These are phyloP conservation scores for Alloteropsis semialata DNA, from an alignment of 176 grass and related monocot genomes.

Conservation along the genomic window DNA sequence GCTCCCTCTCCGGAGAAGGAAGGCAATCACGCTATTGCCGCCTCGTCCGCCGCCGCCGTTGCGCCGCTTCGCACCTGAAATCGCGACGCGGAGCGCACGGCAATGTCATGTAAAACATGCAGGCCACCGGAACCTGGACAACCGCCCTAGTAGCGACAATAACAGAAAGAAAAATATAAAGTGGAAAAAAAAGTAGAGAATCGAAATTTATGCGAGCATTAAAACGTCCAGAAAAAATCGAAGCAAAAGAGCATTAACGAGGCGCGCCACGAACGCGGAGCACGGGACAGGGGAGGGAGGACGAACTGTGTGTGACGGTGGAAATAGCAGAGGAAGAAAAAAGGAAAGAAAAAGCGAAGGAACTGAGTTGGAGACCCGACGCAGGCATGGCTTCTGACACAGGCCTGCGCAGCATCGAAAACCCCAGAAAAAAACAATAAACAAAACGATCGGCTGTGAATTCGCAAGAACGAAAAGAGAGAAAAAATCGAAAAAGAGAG, in stretches of 20 bases:
- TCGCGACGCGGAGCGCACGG: background rate
- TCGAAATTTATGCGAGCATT: background rate
- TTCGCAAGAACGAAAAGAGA: background rate
- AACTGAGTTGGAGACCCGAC: conserved; percentile 42
- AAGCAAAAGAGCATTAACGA: background rate
- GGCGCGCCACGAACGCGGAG: conserved; percentile 9
- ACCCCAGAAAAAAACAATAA: conserved; percentile 15
- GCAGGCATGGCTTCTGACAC: conserved; percentile 37
- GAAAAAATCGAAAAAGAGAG: background rate
- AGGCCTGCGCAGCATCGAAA: background rate
- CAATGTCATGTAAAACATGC: conserved; percentile 47
- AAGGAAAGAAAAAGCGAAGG: background rate
- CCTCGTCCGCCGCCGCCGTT: conserved; percentile 22
- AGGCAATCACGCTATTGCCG: conserved; percentile 2
- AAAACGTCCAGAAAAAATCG: background rate
- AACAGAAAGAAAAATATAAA: background rate
- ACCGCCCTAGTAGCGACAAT: background rate
- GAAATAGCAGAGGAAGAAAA: background rate
- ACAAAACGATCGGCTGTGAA: conserved; percentile 25
- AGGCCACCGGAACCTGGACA: conserved; percentile 27
- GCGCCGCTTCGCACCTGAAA: conserved; percentile 48
- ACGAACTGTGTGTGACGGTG: background rate
- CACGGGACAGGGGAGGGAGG: background rate
- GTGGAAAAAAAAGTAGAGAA: background rate
- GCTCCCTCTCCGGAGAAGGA: background rate